Percentiles rank a stretch among this genome's conserved stretches.
Conservation (phyloP, 2,329 filamentous ascomycete genomes). For the Tolypocladium amazonense region DNA sequence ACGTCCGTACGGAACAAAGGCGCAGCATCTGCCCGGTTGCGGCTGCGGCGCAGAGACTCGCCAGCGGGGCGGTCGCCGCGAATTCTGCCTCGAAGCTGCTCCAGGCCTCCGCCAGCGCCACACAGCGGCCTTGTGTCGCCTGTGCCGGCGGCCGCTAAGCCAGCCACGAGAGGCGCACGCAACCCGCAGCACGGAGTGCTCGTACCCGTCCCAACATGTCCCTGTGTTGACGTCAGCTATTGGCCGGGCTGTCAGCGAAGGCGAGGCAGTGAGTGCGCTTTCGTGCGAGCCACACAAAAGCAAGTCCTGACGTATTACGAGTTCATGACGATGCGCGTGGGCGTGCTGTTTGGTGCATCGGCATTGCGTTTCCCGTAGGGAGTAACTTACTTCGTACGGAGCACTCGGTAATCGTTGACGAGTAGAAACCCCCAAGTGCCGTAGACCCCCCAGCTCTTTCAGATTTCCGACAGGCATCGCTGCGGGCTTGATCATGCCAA, state of each 20-base stretch:
- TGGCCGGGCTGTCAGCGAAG: too few relatives aligned
- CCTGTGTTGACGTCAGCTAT: neutral
- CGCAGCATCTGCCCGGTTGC: neutral
- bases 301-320: neutral
- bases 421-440: neutral
- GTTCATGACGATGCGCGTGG: neutral
- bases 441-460: neutral
- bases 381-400: neutral
- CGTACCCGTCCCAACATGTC: neutral
- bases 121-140: neutral
- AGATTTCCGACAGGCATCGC: neutral
- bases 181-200: too few relatives aligned
- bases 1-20: neutral
- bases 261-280: neutral
- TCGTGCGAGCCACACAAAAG: neutral
- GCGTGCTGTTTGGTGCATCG: neutral
- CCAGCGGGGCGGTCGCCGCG: neutral
- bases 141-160: neutral
- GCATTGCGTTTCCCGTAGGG: neutral
- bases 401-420: neutral
- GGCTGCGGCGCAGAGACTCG: neutral
- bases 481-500: neutral
- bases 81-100: neutral
- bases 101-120: neutral
- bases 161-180: too few relatives aligned